A percentile compares a stretch with the other conserved stretches of the same genome.
Evolutionary conservation across 345 rosid genomes (phyloP).

Genomic region (Acer yangbiense): DNA sequence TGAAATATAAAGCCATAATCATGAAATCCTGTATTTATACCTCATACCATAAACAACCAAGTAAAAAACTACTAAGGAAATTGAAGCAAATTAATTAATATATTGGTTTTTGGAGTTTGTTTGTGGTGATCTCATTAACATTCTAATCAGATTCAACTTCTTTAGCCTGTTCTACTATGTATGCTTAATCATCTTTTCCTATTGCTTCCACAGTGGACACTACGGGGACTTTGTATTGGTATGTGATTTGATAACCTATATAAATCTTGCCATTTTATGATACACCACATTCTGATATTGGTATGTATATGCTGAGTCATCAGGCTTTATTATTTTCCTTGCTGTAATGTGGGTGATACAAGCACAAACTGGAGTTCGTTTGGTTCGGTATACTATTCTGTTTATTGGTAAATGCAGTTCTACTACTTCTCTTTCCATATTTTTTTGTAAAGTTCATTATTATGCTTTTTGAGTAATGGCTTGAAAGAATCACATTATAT

Average conservation of each 20-base stretch:
- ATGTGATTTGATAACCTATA: constrained; percentile 25
- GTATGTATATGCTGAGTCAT: constrained; percentile 17
- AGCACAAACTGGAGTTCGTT: constrained; percentile 53
- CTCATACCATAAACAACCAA: background rate
- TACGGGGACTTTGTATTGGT: constrained; percentile 76
- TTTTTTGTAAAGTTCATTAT: background rate
- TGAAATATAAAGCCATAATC: background rate
- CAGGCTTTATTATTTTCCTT: constrained; percentile 63
- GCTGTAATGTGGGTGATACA: constrained; percentile 63
- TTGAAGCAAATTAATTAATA: background rate
- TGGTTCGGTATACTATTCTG: constrained; percentile 58
- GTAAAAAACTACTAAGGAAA: background rate
- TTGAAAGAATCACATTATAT: constrained; percentile 11
- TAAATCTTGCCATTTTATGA: background rate
- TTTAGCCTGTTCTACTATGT: background rate
- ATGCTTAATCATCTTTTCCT: constrained; percentile 19
- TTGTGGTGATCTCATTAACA: background rate
- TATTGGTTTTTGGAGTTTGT: background rate
- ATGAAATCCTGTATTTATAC: background rate
- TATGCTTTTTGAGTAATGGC: background rate
- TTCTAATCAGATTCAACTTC: background rate
- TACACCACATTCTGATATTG: constrained; percentile 11
- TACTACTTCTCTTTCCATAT: constrained; percentile 5
- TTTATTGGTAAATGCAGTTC: constrained; percentile 52
- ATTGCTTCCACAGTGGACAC: constrained; percentile 63